Evolutionary conservation across 148 eudicot species (phyloP).

Genomic region (Polygonum maritimum): DNA sequence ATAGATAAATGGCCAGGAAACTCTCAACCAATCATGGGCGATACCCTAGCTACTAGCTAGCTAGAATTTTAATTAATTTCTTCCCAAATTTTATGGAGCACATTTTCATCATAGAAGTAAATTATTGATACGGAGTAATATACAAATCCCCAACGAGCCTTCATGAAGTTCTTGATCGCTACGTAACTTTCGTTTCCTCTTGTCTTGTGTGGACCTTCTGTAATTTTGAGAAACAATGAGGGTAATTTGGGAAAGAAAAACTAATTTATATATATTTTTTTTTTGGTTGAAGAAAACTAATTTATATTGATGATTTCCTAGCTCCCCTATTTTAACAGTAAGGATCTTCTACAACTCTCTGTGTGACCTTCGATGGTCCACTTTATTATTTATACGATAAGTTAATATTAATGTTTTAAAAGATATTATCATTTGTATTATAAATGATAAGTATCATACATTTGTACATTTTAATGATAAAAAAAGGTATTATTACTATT

Average conservation of each 20-base stretch:
- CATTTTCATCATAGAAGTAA: background rate
- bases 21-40: background rate
- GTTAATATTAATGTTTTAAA: no score
- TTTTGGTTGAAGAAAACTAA: no score
- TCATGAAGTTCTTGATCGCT: background rate
- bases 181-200: no score
- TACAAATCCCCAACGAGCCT: background rate
- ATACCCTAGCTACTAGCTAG: background rate
- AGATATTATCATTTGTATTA: no score
- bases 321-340: no score
- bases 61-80: background rate
- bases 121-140: background rate
- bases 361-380: no score
- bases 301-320: background rate
- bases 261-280: no score
- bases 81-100: background rate
- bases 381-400: no score
- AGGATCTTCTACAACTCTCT: no score
- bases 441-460: no score
- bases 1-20: background rate
- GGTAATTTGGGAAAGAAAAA: background rate
- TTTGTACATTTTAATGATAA: no score
- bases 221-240: background rate
- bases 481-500: no score
- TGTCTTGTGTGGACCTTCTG: background rate